These are phyloP conservation scores for Scorias spongiosa DNA, from an alignment of 2,329 filamentous ascomycete genomes.

Conservation along the genomic window DNA sequence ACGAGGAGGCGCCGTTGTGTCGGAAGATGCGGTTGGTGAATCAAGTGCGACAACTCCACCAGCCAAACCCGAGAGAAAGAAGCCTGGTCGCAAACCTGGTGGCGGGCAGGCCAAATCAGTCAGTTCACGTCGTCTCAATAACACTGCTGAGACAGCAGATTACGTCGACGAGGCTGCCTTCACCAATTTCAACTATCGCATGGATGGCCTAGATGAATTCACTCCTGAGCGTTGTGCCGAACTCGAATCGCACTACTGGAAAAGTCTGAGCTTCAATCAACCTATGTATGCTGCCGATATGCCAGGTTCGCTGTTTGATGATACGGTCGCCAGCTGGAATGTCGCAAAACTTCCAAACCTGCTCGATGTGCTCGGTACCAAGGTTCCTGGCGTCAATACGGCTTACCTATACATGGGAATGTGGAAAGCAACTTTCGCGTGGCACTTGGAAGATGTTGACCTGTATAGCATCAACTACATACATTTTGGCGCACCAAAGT, in stretches of 20 bases:
- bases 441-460: conserved; percentile 97
- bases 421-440: conserved; percentile 99
- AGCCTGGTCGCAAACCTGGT: conserved; percentile 33
- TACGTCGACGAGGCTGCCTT: conserved; percentile 82
- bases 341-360: conserved; percentile 87
- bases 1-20: conserved; percentile 21
- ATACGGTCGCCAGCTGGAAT: conserved; percentile 75
- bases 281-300: conserved; percentile 95
- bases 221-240: conserved; percentile 87
- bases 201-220: conserved; percentile 71
- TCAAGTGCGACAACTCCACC: conserved; percentile 27
- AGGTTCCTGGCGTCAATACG: conserved; percentile 94
- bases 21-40: conserved; percentile 13
- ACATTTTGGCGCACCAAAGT: conserved; percentile 94
- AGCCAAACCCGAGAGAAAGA: conserved; percentile 30
- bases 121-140: conserved; percentile 75
- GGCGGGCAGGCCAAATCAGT: conserved; percentile 53
- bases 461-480: conserved; percentile 99
- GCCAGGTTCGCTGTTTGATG: conserved; percentile 86
- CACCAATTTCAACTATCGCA: conserved; percentile 76
- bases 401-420: conserved; percentile 96
- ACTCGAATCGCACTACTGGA: conserved; percentile 91
- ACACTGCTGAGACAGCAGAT: conserved; percentile 60
- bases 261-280: conserved; percentile 84
- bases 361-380: conserved; percentile 83